These are phyloP conservation scores for Mycena chlorophos DNA, from an alignment of 768 basidiomycete genomes.

Conservation along the genomic window DNA sequence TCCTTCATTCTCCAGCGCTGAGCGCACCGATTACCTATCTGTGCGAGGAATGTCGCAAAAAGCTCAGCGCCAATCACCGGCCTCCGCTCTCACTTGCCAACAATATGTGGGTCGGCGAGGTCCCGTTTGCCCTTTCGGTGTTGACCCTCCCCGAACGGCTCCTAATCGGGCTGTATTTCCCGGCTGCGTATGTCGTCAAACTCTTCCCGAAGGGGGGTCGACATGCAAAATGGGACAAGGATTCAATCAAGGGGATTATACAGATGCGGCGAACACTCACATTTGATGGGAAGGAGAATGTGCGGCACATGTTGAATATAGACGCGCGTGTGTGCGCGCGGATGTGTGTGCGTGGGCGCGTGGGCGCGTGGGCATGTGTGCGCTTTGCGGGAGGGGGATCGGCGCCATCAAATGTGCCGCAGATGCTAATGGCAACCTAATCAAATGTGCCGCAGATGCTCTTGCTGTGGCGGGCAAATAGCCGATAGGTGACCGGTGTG, in stretches of 20 bases:
- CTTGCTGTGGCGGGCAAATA: no score
- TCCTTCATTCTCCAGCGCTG: not conserved
- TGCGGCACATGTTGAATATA: no score
- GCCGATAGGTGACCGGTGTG: not conserved
- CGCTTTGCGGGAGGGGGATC: no score
- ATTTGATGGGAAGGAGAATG: no score
- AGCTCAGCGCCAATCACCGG: not conserved
- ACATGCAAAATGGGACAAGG: not conserved
- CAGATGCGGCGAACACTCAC: no score
- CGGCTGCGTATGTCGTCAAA: conserved; percentile 26
- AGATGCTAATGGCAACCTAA: not conserved
- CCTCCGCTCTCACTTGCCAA: conserved; percentile 13
- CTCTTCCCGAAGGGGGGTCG: conserved; percentile 23
- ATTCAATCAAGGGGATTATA: no score
- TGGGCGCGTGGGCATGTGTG: no score
- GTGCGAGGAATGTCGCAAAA: not conserved
- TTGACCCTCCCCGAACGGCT: conserved; percentile 29
- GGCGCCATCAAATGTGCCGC: not conserved
- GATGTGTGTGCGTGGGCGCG: no score
- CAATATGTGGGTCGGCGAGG: conserved; percentile 28
- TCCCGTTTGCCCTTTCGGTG: conserved; percentile 18
- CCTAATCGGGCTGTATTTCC: conserved; percentile 22
- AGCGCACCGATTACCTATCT: not conserved
- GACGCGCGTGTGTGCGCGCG: no score
- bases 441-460: not conserved